Evolutionary conservation across 495 filamentous ascomycete species (phyloP), one percentile per base, ranked within the genome.

Genomic region (Terfezia claveryi): DNA sequence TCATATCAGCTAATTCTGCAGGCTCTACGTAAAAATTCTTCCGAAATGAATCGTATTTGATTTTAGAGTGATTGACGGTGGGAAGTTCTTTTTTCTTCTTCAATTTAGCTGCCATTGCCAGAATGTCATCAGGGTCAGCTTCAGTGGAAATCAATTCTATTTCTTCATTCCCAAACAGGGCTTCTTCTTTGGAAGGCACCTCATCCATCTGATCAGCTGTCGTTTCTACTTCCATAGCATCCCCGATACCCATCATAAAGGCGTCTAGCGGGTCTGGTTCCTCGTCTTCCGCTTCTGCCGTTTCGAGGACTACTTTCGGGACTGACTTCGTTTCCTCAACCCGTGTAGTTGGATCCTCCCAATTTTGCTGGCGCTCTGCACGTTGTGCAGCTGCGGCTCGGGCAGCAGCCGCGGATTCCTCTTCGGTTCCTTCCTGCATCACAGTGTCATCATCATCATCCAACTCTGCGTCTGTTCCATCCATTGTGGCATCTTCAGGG

Each of bases 11-110:
- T 53, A 94, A 68, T 67, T 99, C 87, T 5, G 74, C 71, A 32
- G 92, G 86, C 63, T 96, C 92, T 12, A 81, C 78, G 72, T 94
- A 96, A 69, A 99, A 96, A 65, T 81, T 80, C 71, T 89, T 94
- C 50, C 89, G 74, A 67, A 96, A 91, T 8, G 80, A 77, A 57
- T 87, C 80, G 61, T 96, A 82, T 37, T 86, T 77, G 54, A 87
- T 67, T 66, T 94, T 95, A 44, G 72, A 70, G 68, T 95, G 92
- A 66, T 96, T 79, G 38, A 94, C 75, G 0, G 72, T 73, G 8
- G 89, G 88, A 11, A 96, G 80, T 58, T 99, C 91, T 66, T 94
- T 94, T 73, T 94, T 96, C 74, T 94, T 98, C 65, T 84, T 85
- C 56, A 73, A 67, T 64, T 93, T 95, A 49, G 76, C 84, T 14